Conservation (phyloP, 164 flowering plant genomes). For the Vitis labrusca region DNA sequence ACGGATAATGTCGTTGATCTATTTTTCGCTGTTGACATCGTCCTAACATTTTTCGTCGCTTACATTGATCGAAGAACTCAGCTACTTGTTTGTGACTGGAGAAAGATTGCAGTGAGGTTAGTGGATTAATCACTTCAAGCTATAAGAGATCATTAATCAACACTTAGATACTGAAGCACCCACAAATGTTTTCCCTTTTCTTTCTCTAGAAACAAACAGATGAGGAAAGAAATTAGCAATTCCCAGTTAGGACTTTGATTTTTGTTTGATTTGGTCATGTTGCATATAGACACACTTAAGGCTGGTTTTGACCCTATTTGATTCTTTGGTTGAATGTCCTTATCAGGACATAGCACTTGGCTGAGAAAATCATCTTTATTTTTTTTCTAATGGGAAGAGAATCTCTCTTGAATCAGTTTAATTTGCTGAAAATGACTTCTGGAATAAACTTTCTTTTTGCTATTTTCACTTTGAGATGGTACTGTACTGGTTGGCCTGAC, state of each 20-base stretch:
- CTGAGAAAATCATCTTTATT: background rate
- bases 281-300: no score
- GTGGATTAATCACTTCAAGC: background rate
- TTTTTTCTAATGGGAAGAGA: background rate
- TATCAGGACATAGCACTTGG: background rate
- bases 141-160: no score
- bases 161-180: no score
- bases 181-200: no score
- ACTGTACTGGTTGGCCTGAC: no score
- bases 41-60: slow-evolving; percentile 78
- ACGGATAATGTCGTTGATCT: slow-evolving; percentile 67
- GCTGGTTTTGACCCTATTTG: no score
- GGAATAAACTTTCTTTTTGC: no score
- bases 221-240: no score
- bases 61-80: slow-evolving; percentile 71
- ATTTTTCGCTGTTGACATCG: slow-evolving; percentile 70
- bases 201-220: no score
- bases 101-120: slow-evolving; percentile 69
- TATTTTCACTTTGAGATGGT: no score
- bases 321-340: background rate
- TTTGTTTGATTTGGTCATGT: no score
- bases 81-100: slow-evolving; percentile 57
- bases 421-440: background rate
- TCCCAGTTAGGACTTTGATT: no score
- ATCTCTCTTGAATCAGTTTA: background rate